Base-by-base conservation (phyloP, 768 basidiomycete genomes). In the Podaxis sp. region DNA sequence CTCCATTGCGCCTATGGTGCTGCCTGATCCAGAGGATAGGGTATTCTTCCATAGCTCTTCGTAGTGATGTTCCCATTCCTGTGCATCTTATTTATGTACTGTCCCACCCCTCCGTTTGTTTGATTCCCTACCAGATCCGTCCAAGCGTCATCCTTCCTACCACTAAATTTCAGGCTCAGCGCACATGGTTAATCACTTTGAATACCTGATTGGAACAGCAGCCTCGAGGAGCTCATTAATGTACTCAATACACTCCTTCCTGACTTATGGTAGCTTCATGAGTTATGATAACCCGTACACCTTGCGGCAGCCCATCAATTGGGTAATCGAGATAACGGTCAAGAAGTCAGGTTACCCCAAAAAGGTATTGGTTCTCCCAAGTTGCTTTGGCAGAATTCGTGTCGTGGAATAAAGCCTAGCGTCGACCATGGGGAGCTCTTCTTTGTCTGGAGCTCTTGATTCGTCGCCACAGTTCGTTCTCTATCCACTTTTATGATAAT, bases 211-310 rank as follows among this genome's bases (percentile, higher is more conserved):
- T 5, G 18, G 23, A 21, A 36, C 32, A 25, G 25, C 52, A 50
- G 35, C 57, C 57, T 57, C 46, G 47, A 57, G 57, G 47, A 38
- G 50, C 50, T 50, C 50, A 57, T 57, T 21, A 27, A 48, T 28
- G 13, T 16, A 37, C 46, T 25, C 10, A 32, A n/a, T 14, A 21
- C 44, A 57, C 37, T 50, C 57, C 35, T 25, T 40, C 23, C 35
- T 23, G 36, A 50, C 27, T 27, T 10, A 35, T 2, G 28, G n/a
- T 4, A 10, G 10, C 55, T 27, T 57, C 46, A n/a, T 23, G 32
- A 9, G 6, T 23, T 13, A 18, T 54, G 21, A 37, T n/a, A 10
- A 38, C 10, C 52, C 1, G 25, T 54, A 38, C 9, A 53, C 36
- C 36, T 54, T 53, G 36, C n/a, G 14, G 13, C 23, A 13, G 0